Base-by-base conservation (phyloP, 2,329 filamentous ascomycete genomes). In the Xylariaceae sp. region DNA sequence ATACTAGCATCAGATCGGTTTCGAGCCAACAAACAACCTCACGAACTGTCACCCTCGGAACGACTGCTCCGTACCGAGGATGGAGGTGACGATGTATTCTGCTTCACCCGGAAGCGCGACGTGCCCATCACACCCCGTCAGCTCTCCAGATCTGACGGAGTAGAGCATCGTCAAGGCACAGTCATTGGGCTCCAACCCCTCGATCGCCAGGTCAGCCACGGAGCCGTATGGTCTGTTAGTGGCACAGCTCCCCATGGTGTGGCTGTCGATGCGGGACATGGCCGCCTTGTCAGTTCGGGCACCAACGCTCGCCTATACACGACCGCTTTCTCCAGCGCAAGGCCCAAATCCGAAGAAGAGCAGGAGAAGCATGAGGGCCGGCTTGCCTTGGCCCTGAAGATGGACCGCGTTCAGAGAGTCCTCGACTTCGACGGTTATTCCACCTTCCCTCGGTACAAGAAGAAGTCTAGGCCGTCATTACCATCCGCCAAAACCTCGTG, bases 351-450 rank as follows among this genome's bases (percentile, higher is more conserved):
- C 1, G 80, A 83, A 44, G 84, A 89, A 44, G 84, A 90, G 47
- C 75, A 81, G 10, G 83, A 88, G 58, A 85, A 83, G 55, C 89
- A 96, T 69, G 84, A 89, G 68, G 82, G 83, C 47, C 85, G 91
- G 34, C 75, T 99, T 57, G 92, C 92, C 7, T 77, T 87, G 13
- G 94, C 94, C 2, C 79, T 97, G 55, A 83, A 89, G n/a, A 81
- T 97, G 61, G 86, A 96, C 70, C 85, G 84, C 51, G 78, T 83
- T 35, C 79, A 82, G 30, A 84, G 84, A 62, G 77, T 96, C 11
- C 78, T 96, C 35, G 80, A 81, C 47, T 86, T 84, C 64, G 73
- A 73, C 37, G 63, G 66, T 15, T 68, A 63, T 18, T 69, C 69
- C 2, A 70, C 68, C 1, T 70, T 68, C 56, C 66, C 68, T 52